Percentiles rank a stretch among this genome's conserved stretches.
These are phyloP conservation scores for Monosporascus sp. DNA, from an alignment of 2,329 filamentous ascomycete species.

Conservation along the genomic window DNA sequence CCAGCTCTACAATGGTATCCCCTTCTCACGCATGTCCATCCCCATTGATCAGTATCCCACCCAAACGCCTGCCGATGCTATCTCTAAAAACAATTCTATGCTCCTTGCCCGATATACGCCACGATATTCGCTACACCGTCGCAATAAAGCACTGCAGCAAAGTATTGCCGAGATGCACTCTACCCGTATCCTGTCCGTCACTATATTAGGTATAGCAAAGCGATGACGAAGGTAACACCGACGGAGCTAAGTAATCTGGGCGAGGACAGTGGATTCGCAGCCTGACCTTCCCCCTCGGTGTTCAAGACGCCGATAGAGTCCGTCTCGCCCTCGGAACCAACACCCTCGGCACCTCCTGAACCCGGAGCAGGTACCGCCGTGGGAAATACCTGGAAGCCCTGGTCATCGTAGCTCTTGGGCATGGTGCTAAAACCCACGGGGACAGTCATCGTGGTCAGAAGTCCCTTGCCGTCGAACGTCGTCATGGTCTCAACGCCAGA, in stretches of 20 bases:
- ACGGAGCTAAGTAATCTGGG: neutral
- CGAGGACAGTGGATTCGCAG: neutral
- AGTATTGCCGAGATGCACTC: neutral
- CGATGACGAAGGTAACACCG: neutral
- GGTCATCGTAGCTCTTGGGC: slow-evolving; percentile 36
- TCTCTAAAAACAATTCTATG: too few relatives aligned
- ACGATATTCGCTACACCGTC: neutral
- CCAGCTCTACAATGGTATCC: too few relatives aligned
- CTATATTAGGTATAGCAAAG: neutral
- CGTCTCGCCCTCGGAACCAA: neutral
- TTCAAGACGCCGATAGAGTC: neutral
- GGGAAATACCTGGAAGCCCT: slow-evolving; percentile 36
- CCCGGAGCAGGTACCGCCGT: slow-evolving; percentile 3
- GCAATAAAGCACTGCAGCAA: neutral
- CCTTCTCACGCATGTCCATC: too few relatives aligned
- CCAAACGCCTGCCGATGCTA: too few relatives aligned
- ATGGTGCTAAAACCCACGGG: slow-evolving; percentile 27
- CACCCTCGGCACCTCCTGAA: neutral
- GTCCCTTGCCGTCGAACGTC: slow-evolving; percentile 41
- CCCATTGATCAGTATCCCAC: too few relatives aligned
- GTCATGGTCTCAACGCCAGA: slow-evolving; percentile 41
- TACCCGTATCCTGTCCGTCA: neutral
- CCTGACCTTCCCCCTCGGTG: neutral
- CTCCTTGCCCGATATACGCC: neutral
- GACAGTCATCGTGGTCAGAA: slow-evolving; percentile 39